Percentiles rank a stretch among this genome's conserved stretches.
Evolutionary conservation across 495 filamentous ascomycete species (phyloP).

Genomic region (Rhizodiscina lignyota): DNA sequence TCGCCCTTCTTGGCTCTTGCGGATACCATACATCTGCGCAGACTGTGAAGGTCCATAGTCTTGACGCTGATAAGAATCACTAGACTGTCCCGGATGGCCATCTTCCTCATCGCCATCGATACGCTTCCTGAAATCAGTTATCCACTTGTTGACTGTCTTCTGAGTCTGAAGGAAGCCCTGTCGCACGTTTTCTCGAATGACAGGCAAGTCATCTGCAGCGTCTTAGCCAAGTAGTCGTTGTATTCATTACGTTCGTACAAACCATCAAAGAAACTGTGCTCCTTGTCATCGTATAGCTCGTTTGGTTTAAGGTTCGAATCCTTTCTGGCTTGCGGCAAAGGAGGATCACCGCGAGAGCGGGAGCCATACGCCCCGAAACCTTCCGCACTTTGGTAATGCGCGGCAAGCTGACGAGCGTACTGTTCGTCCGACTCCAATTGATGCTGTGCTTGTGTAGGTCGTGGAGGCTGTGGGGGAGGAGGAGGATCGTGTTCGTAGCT

Average conservation of each 20-base stretch:
- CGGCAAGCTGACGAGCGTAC: conserved; percentile 84
- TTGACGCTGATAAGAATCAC: conserved; percentile 25
- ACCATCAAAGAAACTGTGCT: conserved; percentile 84
- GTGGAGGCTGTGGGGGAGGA: conserved; percentile 25
- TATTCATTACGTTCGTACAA: conserved; percentile 5
- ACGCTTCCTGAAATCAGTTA: conserved; percentile 74
- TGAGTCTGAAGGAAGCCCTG: conserved; percentile 95
- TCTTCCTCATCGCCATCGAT: conserved; percentile 69
- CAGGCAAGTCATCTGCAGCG: conserved; percentile 65
- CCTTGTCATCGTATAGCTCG: conserved; percentile 36
- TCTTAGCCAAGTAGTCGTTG: conserved; percentile 1
- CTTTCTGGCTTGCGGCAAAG: conserved; percentile 6
- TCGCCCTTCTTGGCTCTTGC: conserved; percentile 44
- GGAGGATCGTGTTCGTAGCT: conserved; percentile 50
- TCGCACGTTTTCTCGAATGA: conserved; percentile 81
- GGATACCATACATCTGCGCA: conserved; percentile 29
- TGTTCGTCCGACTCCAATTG: conserved; percentile 81
- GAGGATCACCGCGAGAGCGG: conserved; percentile 10
- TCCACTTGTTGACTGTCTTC: conserved; percentile 81
- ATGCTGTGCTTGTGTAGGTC: conserved; percentile 30
- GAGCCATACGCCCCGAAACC: conserved; percentile 16
- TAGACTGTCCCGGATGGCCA: conserved; percentile 31
- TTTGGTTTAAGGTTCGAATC: conserved; percentile 19
- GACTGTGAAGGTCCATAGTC: conserved; percentile 22
- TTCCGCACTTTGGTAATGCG: conserved; percentile 57